Evolutionary conservation across 1,284 basidiomycete species (phyloP).

Genomic region (Stereum hirsutum): DNA sequence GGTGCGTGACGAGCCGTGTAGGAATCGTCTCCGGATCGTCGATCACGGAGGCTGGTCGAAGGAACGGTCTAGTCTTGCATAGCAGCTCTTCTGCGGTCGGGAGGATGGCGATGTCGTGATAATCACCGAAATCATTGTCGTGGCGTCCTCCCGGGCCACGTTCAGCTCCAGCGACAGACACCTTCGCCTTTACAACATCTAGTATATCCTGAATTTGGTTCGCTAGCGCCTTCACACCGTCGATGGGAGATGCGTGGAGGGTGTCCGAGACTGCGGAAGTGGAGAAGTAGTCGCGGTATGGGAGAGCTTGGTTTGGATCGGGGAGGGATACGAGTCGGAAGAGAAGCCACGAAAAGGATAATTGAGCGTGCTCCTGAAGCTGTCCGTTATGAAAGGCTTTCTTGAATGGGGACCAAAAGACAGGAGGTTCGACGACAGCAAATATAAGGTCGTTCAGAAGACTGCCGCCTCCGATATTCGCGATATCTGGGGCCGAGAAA

Average conservation of each 20-base stretch:
- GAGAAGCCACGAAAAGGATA: slow-evolving; percentile 42
- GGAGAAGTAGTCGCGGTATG: slow-evolving; percentile 29
- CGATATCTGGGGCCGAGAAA: slow-evolving; percentile 28
- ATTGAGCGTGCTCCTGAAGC: slow-evolving; percentile 26
- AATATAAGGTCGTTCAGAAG: slow-evolving; percentile 31
- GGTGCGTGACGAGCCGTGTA: slow-evolving; percentile 33
- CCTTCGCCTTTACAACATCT: slow-evolving; percentile 12
- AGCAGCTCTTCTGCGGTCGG: slow-evolving; percentile 49
- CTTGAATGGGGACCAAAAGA: slow-evolving; percentile 40
- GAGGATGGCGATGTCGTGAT: slow-evolving; percentile 45
- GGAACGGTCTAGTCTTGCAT: slow-evolving; percentile 34
- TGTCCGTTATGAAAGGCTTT: slow-evolving; percentile 27
- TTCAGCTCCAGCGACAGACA: slow-evolving; percentile 11
- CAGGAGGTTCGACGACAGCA: slow-evolving; percentile 39
- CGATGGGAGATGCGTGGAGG: slow-evolving; percentile 24
- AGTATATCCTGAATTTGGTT: slow-evolving; percentile 37
- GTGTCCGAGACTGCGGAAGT: slow-evolving; percentile 23
- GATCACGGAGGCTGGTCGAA: slow-evolving; percentile 30
- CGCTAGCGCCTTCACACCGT: slow-evolving; percentile 24
- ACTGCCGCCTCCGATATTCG: slow-evolving; percentile 29
- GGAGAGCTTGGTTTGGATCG: slow-evolving; percentile 22
- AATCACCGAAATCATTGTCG: slow-evolving; percentile 54
- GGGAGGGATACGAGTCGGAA: slow-evolving; percentile 37
- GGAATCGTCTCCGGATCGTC: slow-evolving; percentile 25
- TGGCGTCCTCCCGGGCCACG: slow-evolving; percentile 53